These are phyloP conservation scores for Misopates orontium DNA, from an alignment of 257 asterid genomes.

Conservation along the genomic window DNA sequence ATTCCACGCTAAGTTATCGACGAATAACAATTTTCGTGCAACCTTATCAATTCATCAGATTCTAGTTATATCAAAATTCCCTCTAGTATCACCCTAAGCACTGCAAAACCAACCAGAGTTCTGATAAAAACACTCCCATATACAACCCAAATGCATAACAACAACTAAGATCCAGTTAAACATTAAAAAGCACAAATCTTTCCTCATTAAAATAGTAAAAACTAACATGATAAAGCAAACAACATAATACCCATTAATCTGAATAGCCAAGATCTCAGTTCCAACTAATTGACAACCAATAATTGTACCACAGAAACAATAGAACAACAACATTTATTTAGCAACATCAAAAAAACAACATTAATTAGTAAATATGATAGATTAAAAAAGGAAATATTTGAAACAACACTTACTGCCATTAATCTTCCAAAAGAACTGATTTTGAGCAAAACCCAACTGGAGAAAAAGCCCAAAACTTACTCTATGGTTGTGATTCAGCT, in stretches of 20 bases:
- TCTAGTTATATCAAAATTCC: background rate
- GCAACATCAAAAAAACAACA: conserved; percentile 1
- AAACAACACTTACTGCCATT: conserved; percentile 43
- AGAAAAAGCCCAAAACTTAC: conserved; percentile 22
- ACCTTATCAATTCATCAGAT: background rate
- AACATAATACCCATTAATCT: background rate
- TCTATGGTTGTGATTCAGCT: conserved; percentile 22
- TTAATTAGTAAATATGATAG: background rate
- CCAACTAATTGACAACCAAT: background rate
- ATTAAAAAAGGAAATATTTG: conserved; percentile 24
- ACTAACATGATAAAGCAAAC: too few relatives aligned
- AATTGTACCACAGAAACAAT: background rate
- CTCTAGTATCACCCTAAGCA: background rate
- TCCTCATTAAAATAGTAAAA: background rate
- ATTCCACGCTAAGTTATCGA: too few relatives aligned
- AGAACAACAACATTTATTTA: background rate
- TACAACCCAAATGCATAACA: background rate
- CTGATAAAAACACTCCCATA: background rate
- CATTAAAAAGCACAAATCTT: background rate
- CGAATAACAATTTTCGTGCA: too few relatives aligned
- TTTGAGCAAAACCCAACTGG: conserved; percentile 27
- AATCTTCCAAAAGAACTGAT: conserved; percentile 23
- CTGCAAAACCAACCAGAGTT: background rate
- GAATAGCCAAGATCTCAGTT: background rate
- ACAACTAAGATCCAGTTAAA: background rate